These are phyloP conservation scores for Gossypium australe DNA, from an alignment of 345 rosid species.

Conservation along the genomic window DNA sequence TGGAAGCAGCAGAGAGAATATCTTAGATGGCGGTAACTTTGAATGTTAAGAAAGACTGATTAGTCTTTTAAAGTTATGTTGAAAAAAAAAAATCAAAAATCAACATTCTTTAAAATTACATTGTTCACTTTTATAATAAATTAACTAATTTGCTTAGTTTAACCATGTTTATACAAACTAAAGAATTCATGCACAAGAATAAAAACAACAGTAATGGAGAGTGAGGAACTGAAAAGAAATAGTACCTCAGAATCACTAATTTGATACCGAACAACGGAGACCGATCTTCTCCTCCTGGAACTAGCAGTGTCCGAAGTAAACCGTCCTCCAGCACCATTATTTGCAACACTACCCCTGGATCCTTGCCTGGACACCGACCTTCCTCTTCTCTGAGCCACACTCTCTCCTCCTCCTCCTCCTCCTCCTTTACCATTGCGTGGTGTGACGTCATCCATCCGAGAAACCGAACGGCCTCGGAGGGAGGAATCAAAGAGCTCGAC, in stretches of 20 bases:
- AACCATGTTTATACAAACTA: neutral
- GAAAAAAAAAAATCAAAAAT: too few species aligned
- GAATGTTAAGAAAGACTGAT: too few species aligned
- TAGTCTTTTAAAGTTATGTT: too few species aligned
- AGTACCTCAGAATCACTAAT: slow-evolving; percentile 79
- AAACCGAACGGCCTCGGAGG: slow-evolving; percentile 45
- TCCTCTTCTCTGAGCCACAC: slow-evolving; percentile 59
- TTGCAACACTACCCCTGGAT: slow-evolving; percentile 30
- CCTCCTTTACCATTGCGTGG: slow-evolving; percentile 17
- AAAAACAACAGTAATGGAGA: neutral
- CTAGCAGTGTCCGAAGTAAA: slow-evolving; percentile 19
- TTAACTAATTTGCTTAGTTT: neutral
- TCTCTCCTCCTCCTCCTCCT: slow-evolving; percentile 14
- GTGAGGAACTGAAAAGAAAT: neutral
- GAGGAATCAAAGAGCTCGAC: slow-evolving; percentile 56
- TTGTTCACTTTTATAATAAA: too few species aligned
- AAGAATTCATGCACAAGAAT: neutral
- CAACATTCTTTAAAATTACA: too few species aligned
- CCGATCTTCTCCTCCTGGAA: slow-evolving; percentile 64
- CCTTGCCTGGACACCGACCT: slow-evolving; percentile 76
- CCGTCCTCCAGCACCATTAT: slow-evolving; percentile 25
- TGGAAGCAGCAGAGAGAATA: too few species aligned
- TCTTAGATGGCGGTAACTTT: too few species aligned
- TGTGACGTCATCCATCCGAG: slow-evolving; percentile 28
- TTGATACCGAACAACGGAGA: slow-evolving; percentile 59